Base-by-base conservation (phyloP, 441 rosid genomes). In the Pelargonium myrrhifolium region DNA sequence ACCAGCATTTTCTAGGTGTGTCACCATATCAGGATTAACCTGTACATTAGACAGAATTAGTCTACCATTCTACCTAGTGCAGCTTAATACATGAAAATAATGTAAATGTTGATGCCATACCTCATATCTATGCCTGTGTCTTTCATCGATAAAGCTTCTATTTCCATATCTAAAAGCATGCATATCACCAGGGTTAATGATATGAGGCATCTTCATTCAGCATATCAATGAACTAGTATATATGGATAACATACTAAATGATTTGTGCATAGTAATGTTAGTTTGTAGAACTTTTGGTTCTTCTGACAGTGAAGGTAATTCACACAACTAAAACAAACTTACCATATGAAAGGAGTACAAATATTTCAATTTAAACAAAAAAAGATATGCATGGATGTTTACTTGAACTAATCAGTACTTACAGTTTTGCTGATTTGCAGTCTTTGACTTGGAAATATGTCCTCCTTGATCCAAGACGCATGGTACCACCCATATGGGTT, bases 121-220 rank as follows among this genome's bases (percentile, higher is more conserved):
- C 88, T 87, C 92, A 17, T 83, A 87, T 79, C 88, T 85, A 71
- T 87, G 92, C 17, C 92, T 67, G 77, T 87, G 92, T 70, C 92
- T 83, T 67, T 87, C 92, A 12, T 87, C 85, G 0, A 83, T 78
- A 70, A 69, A 82, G 49, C 67, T 59, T 77, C 22, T 75, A 64
- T 82, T 81, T 64, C 84, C 89, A 75, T 87, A 87, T 56, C 92
- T 87, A 68, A 47, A 2, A n/a, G 35, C 12, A 7, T 15, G 5
- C 11, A 53, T 0, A 59, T 56, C 20, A 43, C 8, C 40, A 55
- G 35, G 26, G 20, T 76, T 68, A 71, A 62, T 11, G 0, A 68
- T 49, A 40, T 63, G 10, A 65, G 62, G 37, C 22, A 21, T 60
- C 42, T 45, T 15, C 49, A 40, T n/a, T n/a, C 37, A 49, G 22